Base-by-base conservation (phyloP, 2,329 filamentous ascomycete species). In the Aspergillus eucalypticola region DNA sequence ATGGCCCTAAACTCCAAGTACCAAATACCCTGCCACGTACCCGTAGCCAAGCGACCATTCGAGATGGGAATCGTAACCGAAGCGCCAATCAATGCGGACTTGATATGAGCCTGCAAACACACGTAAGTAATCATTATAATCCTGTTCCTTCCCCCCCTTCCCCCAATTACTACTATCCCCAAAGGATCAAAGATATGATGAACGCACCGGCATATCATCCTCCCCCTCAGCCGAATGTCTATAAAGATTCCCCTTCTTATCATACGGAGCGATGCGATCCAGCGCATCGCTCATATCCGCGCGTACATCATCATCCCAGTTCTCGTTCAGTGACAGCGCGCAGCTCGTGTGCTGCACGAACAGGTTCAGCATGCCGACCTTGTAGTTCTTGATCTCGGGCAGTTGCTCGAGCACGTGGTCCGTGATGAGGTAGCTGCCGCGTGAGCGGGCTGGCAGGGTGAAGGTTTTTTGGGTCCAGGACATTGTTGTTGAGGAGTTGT, bases 331-430 rank as follows among this genome's bases (percentile, higher is more conserved):
- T 61, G 87, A 91, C 56, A 99, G 83, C 11, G 90, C 95, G 78
- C 92, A 96, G 71, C 88, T 92, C 5, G 95, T 99, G 79, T 99
- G 95, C 79, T 99, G 94, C 57, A 98, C 84, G 76, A 98, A 99
- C 50, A 99, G 83, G 75, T 96, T 88, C 64, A 98, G 80, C 62
- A 96, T 79, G 48, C 92, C 92, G 68, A 95, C 86, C 75, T 94
- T 94, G 84, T 96, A 96, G 66, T 86, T 76, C 60, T 83, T 82
- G 65, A 98, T 85, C 78, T 97, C 92, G 3, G 94, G 93, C 0
- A 98, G 79, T 60, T 87, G 81, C 53, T 82, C 80, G 25, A 86
- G 68, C 58, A 98, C 84, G 55, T 88, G 82, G 74, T 93, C 87
- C 54, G 94, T 97, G 70, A 98, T 84, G 61, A 98, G 90, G 80